Percentiles rank a stretch among this genome's conserved stretches.
phyloP scores from a whole-genome alignment of 768 basidiomycete genomes.

The Amanita rimosa region DNA sequence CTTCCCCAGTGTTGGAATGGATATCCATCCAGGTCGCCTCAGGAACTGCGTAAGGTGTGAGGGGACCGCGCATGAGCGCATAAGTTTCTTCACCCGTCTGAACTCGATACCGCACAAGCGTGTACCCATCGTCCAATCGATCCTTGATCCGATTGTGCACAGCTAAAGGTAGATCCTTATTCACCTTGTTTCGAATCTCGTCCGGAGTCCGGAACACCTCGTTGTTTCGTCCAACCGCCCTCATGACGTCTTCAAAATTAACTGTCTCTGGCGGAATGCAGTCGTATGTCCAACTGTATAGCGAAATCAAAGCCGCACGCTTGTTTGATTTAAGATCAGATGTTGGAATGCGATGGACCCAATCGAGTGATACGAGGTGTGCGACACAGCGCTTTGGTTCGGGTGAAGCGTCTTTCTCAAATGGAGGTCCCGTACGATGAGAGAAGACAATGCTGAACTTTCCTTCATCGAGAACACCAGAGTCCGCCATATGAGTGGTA shows the following conservation, averaged over 20 bases:
- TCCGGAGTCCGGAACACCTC: not conserved
- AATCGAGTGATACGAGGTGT: not conserved
- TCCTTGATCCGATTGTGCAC: not conserved
- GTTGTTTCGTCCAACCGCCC: not conserved
- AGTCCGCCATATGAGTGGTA: not conserved
- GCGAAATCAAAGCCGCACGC: conserved; percentile 1
- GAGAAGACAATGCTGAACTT: not conserved
- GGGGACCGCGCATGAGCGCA: not conserved
- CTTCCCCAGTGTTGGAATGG: not conserved
- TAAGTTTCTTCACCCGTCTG: not conserved
- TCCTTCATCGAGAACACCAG: not conserved
- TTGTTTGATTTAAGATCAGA: not conserved
- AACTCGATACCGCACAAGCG: not conserved
- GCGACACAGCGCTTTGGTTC: too few species aligned
- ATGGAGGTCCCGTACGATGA: not conserved
- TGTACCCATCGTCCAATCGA: not conserved
- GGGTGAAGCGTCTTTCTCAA: not conserved
- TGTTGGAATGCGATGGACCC: not conserved
- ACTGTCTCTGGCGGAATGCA: not conserved
- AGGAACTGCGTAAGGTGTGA: not conserved
- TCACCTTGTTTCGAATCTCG: not conserved
- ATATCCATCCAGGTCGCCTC: not conserved
- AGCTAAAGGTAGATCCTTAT: not conserved
- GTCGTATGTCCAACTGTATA: conserved; percentile 5
- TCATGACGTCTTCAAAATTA: not conserved